Evolutionary conservation across 176 grass and related monocot genomes (phyloP).

Genomic region (Aegilops longissima): DNA sequence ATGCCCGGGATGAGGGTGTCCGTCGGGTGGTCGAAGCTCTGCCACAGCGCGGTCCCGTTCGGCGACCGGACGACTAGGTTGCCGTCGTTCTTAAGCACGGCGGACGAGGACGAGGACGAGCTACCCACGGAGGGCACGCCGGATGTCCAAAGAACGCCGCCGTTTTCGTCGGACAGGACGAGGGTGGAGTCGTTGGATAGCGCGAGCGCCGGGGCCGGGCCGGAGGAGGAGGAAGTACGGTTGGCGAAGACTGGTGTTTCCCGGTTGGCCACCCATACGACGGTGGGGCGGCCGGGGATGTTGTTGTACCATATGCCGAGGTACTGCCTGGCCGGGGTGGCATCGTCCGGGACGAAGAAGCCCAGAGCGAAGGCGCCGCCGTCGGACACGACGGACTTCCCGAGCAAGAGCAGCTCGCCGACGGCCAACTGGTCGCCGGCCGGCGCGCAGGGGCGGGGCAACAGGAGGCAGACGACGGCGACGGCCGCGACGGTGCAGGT

Average conservation of each 20-base stretch:
- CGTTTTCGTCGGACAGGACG: slow-evolving; percentile 13
- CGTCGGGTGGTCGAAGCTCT: slow-evolving; percentile 32
- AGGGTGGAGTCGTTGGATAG: slow-evolving; percentile 3
- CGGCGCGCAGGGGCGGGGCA: background rate
- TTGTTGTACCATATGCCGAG: slow-evolving; percentile 30
- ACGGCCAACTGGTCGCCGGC: slow-evolving; percentile 14
- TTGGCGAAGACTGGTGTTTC: background rate
- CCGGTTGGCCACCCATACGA: background rate
- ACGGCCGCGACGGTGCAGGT: background rate
- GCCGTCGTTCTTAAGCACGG: slow-evolving; percentile 38
- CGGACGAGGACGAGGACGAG: background rate
- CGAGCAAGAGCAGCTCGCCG: slow-evolving; percentile 6
- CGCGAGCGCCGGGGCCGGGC: background rate
- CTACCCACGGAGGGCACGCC: background rate
- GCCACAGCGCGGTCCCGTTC: slow-evolving; percentile 31
- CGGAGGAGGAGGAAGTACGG: too few species aligned
- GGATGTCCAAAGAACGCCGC: slow-evolving; percentile 20
- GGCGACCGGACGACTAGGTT: slow-evolving; percentile 31
- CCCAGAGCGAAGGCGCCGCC: slow-evolving; percentile 25
- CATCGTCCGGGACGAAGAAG: slow-evolving; percentile 12
- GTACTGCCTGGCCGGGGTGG: slow-evolving; percentile 3
- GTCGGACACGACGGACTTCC: background rate
- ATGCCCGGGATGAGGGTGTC: slow-evolving; percentile 33
- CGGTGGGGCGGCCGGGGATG: slow-evolving; percentile 7
- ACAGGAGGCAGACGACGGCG: slow-evolving; percentile 9